Conservation (phyloP, 805 yeast genomes). For the Starmera dryadoides region DNA sequence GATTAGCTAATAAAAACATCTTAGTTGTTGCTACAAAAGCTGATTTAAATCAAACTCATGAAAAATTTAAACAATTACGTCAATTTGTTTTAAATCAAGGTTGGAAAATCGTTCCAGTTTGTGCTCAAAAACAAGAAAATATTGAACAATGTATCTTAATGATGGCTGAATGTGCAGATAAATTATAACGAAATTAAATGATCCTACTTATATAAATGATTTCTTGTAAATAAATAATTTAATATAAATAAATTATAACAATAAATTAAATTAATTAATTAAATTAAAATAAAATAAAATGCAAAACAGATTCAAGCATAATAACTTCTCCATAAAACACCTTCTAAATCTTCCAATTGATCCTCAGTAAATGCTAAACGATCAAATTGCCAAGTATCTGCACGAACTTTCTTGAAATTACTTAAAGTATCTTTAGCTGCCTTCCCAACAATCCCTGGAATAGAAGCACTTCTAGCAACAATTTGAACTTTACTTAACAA, state of each 20-base stretch:
- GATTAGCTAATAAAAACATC: conserved; percentile 53
- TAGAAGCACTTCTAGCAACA: conserved; percentile 64
- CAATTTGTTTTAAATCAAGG: conserved; percentile 31
- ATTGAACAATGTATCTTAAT: conserved; percentile 58
- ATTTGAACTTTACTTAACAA: conserved; percentile 65
- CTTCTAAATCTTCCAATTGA: conserved; percentile 87
- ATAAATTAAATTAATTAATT: too few relatives aligned
- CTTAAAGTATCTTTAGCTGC: conserved; percentile 78
- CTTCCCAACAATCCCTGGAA: conserved; percentile 73
- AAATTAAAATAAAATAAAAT: too few relatives aligned
- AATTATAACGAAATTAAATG: too few relatives aligned
- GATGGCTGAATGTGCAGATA: conserved; percentile 52
- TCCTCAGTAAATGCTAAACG: conserved; percentile 63
- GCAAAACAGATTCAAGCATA: conserved; percentile 68
- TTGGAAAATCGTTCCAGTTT: conserved; percentile 80
- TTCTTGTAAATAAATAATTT: background rate
- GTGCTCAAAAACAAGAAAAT: conserved; percentile 71
- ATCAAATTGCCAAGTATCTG: conserved; percentile 95
- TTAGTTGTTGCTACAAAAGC: conserved; percentile 93
- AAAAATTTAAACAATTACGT: conserved; percentile 38
- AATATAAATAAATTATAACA: too few relatives aligned
- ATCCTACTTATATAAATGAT: too few relatives aligned
- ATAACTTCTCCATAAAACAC: conserved; percentile 88
- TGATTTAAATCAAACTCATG: conserved; percentile 53
- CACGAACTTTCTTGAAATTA: conserved; percentile 83